phyloP scores from a whole-genome alignment of 805 yeast genomes.

The Pichia nakasei region DNA sequence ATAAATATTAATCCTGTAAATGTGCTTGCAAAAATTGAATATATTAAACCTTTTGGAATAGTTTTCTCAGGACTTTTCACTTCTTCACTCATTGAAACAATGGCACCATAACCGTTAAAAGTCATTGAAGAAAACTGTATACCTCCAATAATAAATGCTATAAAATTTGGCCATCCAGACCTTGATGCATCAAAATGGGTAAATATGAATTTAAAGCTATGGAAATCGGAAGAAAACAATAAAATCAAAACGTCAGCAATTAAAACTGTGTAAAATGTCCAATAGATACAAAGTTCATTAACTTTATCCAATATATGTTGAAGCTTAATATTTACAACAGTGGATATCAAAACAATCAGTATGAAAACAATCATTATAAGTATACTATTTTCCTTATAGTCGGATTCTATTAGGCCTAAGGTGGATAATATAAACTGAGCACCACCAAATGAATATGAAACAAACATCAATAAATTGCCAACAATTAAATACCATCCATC shows the following conservation, averaged over 20 bases:
- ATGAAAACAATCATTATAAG: conserved; percentile 51
- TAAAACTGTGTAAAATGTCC: conserved; percentile 66
- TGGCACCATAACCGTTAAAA: conserved; percentile 74
- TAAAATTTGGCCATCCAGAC: conserved; percentile 65
- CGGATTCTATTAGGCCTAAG: conserved; percentile 50
- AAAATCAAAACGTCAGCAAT: conserved; percentile 57
- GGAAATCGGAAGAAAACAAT: conserved; percentile 48
- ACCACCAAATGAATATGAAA: conserved; percentile 67
- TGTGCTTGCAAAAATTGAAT: conserved; percentile 55
- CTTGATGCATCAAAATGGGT: conserved; percentile 62
- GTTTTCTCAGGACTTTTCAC: conserved; percentile 66
- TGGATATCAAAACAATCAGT: conserved; percentile 47
- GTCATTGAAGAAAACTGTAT: conserved; percentile 74
- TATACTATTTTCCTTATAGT: conserved; percentile 48
- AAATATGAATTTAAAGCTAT: conserved; percentile 49
- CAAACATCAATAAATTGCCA: conserved; percentile 73
- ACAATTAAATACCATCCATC: conserved; percentile 69
- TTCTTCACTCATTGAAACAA: conserved; percentile 77
- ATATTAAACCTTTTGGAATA: conserved; percentile 65
- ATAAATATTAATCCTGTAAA: conserved; percentile 66
- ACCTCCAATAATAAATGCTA: conserved; percentile 75
- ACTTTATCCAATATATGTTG: conserved; percentile 53
- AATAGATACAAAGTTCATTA: conserved; percentile 59
- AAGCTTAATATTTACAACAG: conserved; percentile 53
- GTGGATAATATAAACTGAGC: conserved; percentile 64